Evolutionary conservation across 192 early-diverging fungal genomes (phyloP).

Genomic region (Linnemannia schmuckeri): DNA sequence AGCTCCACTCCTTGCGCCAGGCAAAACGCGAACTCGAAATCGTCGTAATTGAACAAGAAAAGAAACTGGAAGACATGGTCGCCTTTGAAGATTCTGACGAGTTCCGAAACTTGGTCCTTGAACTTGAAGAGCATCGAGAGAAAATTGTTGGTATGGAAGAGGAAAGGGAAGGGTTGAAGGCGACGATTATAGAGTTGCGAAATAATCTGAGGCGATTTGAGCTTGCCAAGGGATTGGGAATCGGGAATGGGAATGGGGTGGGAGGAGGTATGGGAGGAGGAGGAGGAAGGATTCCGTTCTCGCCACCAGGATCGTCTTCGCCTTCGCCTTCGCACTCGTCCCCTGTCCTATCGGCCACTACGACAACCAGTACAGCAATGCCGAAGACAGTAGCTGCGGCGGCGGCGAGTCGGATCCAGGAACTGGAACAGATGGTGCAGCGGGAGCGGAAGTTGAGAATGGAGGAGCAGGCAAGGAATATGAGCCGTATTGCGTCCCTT

Average conservation of each 20-base stretch:
- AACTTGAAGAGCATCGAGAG: slow-evolving; percentile 47
- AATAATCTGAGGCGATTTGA: slow-evolving; percentile 24
- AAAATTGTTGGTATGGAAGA: slow-evolving; percentile 46
- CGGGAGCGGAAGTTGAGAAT: slow-evolving; percentile 19
- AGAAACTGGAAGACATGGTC: slow-evolving; percentile 56
- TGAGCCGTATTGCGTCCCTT: slow-evolving; percentile 34
- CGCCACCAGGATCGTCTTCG: neutral
- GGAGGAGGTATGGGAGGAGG: neutral
- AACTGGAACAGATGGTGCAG: slow-evolving; percentile 28
- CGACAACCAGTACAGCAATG: neutral
- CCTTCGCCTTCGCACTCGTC: neutral
- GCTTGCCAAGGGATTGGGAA: neutral
- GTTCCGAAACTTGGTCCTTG: slow-evolving; percentile 26
- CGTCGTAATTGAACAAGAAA: slow-evolving; percentile 61
- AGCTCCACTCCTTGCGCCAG: slow-evolving; percentile 55
- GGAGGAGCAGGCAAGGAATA: slow-evolving; percentile 35
- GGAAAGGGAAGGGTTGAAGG: slow-evolving; percentile 30
- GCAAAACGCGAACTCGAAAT: slow-evolving; percentile 68
- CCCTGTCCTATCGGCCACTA: neutral
- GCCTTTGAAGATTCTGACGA: slow-evolving; percentile 47
- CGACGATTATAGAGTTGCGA: slow-evolving; percentile 19
- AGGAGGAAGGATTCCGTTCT: neutral
- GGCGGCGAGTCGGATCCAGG: slow-evolving; percentile 20
- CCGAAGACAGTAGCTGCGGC: neutral
- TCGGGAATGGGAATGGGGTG: neutral